Evolutionary conservation across 352 stramenopile species (phyloP).

Genomic region (Phytophthora quininea): DNA sequence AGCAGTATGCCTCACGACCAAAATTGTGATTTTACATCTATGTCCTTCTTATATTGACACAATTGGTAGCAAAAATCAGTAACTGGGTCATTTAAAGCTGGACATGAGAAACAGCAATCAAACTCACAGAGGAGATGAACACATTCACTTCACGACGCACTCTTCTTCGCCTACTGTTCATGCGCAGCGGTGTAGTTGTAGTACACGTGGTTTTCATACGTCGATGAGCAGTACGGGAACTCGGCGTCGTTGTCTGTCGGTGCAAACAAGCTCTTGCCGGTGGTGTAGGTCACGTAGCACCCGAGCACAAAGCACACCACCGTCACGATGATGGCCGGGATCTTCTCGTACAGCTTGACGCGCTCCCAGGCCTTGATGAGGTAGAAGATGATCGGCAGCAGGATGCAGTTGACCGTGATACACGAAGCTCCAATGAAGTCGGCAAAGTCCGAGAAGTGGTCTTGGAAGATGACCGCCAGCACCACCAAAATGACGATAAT

Average conservation of each 20-base stretch:
- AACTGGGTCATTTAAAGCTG: no score
- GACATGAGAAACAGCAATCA: no score
- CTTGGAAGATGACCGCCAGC: slow-evolving; percentile 30
- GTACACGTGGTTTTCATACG: slow-evolving; percentile 26
- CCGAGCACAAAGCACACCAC: slow-evolving; percentile 17
- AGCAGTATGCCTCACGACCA: background rate
- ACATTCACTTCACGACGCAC: no score
- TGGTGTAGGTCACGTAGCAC: slow-evolving; percentile 22
- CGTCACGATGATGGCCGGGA: slow-evolving; percentile 8
- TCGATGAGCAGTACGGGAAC: slow-evolving; percentile 27
- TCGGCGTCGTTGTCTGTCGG: slow-evolving; percentile 4
- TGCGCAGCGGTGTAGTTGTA: slow-evolving; percentile 28
- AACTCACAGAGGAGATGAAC: no score
- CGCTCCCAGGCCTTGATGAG: slow-evolving; percentile 20
- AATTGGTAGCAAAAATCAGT: no score
- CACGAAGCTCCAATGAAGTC: slow-evolving; percentile 40
- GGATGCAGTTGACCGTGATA: slow-evolving; percentile 39
- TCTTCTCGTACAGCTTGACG: slow-evolving; percentile 14
- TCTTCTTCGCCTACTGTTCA: background rate
- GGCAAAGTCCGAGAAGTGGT: slow-evolving; percentile 36
- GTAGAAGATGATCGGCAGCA: slow-evolving; percentile 39
- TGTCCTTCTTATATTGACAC: no score
- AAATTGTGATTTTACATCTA: background rate
- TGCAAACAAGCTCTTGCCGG: slow-evolving; percentile 12
- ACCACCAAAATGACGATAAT: slow-evolving; percentile 33